Conservation (phyloP, 2,329 filamentous ascomycete species). For the Trichophyton rubrum region DNA sequence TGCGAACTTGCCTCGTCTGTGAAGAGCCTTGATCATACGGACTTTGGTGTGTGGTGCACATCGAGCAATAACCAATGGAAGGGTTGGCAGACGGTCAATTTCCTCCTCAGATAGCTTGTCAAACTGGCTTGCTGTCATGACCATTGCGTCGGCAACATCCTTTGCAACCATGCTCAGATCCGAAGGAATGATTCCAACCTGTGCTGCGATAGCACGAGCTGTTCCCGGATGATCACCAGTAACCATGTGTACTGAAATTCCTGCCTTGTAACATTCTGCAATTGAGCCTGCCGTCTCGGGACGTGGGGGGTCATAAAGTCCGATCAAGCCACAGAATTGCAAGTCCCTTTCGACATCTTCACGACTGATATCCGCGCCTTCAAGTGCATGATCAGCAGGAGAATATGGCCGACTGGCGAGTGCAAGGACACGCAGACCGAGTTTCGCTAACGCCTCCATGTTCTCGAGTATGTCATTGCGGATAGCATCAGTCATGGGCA, state of each 20-base stretch:
- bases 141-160: slow-evolving; percentile 53
- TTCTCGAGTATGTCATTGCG: slow-evolving; percentile 49
- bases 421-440: slow-evolving; percentile 57
- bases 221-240: slow-evolving; percentile 73
- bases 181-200: slow-evolving; percentile 63
- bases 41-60: slow-evolving; percentile 57
- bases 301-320: slow-evolving; percentile 76
- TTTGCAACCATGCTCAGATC: slow-evolving; percentile 49
- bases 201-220: slow-evolving; percentile 62
- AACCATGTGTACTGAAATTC: slow-evolving; percentile 71
- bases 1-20: slow-evolving; percentile 53
- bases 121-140: slow-evolving; percentile 66
- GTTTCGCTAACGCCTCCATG: slow-evolving; percentile 54
- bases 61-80: slow-evolving; percentile 47
- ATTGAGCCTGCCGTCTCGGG: slow-evolving; percentile 65
- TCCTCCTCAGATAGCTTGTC: slow-evolving; percentile 63
- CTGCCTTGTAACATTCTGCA: slow-evolving; percentile 55
- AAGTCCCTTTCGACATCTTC: slow-evolving; percentile 54
- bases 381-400: slow-evolving; percentile 19
- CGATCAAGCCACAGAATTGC: slow-evolving; percentile 65
- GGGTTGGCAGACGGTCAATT: slow-evolving; percentile 48
- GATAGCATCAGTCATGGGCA: slow-evolving; percentile 42
- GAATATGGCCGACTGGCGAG: slow-evolving; percentile 42
- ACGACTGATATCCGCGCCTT: slow-evolving; percentile 40
- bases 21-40: slow-evolving; percentile 61